Base-by-base conservation (phyloP, 495 filamentous ascomycete genomes). In the Mytilinidion resinicola region DNA sequence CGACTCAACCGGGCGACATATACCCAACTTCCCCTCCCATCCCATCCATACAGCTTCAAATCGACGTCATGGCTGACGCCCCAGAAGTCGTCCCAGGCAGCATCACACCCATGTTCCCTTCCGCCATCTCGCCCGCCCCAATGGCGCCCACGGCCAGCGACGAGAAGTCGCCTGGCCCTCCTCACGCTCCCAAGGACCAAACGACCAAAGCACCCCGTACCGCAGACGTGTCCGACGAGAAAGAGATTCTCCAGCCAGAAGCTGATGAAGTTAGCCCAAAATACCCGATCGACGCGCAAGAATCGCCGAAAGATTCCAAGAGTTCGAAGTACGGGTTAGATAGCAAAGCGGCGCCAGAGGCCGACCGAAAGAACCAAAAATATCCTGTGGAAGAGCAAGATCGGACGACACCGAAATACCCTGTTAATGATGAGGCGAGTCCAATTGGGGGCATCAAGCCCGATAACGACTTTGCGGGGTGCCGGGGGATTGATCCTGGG, bases 1-100 rank as follows among this genome's bases (percentile, higher is more conserved):
- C 25, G 25, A 30, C 25, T 30, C 25, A 30, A 6, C 25, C 25
- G 25, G 25, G 3, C 25, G 25, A 30, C 25, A 30, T 30, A 30
- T 30, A 30, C 25, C 25, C 25, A 30, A 30, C 25, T 6, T 6
- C 25, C 25, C 25, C 25, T 6, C 25, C 25, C 25, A 30, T 30
- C 25, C 6, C 25, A 30, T 30, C 25, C 25, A 3, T 6, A 30
- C 25, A 6, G 6, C 3, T 30, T 30, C 25, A 30, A 46, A 46
- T 15, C 20, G 9, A n/a, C 42, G 20, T 46, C 30, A 54, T 54
- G 51, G 51, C 51, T 1, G 51, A 54, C 15, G 51, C 51, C 12
- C 51, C 51, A n/a, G 51, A 54, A 54, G 51, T 54, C 51, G 51
- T 54, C 25, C 12, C n/a, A 17, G n/a, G n/a, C 47, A 14, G 12